Evolutionary conservation across 2,329 filamentous ascomycete species (phyloP).

Genomic region (Lecanosticta acicola): DNA sequence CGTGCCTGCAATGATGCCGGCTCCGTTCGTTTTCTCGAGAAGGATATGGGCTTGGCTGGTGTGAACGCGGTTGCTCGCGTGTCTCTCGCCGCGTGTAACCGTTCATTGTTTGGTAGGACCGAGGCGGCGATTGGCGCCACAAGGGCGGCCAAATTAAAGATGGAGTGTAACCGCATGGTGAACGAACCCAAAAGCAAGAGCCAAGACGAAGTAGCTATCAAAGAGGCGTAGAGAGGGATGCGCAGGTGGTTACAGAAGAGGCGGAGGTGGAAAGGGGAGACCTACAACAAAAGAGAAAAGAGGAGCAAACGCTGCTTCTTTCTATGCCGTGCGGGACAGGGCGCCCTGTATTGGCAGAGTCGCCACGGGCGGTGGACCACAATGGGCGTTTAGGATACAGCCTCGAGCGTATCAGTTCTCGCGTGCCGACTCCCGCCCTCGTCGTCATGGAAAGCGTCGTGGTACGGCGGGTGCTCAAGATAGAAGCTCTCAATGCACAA

Average conservation of each 20-base stretch:
- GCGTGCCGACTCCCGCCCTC: slow-evolving; percentile 4
- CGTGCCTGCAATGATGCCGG: slow-evolving; percentile 1
- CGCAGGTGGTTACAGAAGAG: background rate
- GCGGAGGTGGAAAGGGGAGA: slow-evolving; percentile 1
- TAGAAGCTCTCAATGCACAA: slow-evolving; percentile 4
- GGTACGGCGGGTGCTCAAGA: slow-evolving; percentile 9
- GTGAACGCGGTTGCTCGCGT: slow-evolving; percentile 1
- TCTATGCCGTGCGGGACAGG: background rate
- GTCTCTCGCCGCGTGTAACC: background rate
- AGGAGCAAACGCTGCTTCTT: slow-evolving; percentile 1
- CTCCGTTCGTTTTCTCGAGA: background rate
- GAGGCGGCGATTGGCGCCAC: slow-evolving; percentile 5
- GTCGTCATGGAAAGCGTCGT: slow-evolving; percentile 3
- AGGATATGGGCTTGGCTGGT: slow-evolving; percentile 6
- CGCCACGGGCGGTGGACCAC: background rate
- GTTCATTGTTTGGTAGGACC: slow-evolving; percentile 2
- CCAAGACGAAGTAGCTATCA: background rate
- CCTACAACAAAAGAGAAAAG: slow-evolving; percentile 1
- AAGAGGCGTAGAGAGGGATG: background rate
- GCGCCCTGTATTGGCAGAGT: background rate
- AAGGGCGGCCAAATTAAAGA: slow-evolving; percentile 7
- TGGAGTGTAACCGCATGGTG: slow-evolving; percentile 8
- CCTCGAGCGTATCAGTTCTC: slow-evolving; percentile 7
- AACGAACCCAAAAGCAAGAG: slow-evolving; percentile 2
- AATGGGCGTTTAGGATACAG: background rate